Evolutionary conservation across 2,329 filamentous ascomycete species (phyloP), one percentile per base, ranked within the genome.

Genomic region (Stagonosporopsis rhizophila): DNA sequence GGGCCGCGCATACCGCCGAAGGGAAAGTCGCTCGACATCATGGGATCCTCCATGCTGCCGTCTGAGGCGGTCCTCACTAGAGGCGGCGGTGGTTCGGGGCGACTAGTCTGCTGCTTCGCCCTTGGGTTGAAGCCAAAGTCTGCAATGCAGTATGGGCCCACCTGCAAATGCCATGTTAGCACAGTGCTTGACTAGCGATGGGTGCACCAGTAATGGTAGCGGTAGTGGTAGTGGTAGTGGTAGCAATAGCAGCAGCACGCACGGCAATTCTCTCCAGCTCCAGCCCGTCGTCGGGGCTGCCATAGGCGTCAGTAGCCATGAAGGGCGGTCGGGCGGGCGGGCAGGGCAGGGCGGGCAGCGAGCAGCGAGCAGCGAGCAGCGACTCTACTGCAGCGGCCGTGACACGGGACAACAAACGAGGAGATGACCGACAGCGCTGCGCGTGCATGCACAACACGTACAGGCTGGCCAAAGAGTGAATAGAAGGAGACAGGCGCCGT

Each of bases 81-180:
- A 37, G 55, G 28, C 50, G 54, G 54, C 27, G 61, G 49, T 9
- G 59, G 38, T 41, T 58, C 55, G 41, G 42, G 38, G 42, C 41
- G 57, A 32, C 28, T 40, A 46, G 22, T 27, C 38, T 42, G 51
- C 30, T 46, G 39, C 40, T 56, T 47, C 45, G 68, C 61, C 47
- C 60, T 73, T 44, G 60, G 40, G 28, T 64, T 58, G 27, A 70
- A 69, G 35, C 64, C 62, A 66, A 73, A 76, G 60, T 67, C 63
- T 64, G 75, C 74, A 54, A 75, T 67, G 54, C 74, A 77, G 52
- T 76, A 77, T 6, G 74, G 74, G 42, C 74, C 74, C 60, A 75
- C 71, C 74, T 77, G 62, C 19, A 32, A 15, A 22, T 34, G 37
- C n/a, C 53, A 39, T 46, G 66, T 76, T 68, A 76, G 73, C 69